Evolutionary conservation across 345 rosid genomes (phyloP).

Genomic region (Rhodamnia argentea): DNA sequence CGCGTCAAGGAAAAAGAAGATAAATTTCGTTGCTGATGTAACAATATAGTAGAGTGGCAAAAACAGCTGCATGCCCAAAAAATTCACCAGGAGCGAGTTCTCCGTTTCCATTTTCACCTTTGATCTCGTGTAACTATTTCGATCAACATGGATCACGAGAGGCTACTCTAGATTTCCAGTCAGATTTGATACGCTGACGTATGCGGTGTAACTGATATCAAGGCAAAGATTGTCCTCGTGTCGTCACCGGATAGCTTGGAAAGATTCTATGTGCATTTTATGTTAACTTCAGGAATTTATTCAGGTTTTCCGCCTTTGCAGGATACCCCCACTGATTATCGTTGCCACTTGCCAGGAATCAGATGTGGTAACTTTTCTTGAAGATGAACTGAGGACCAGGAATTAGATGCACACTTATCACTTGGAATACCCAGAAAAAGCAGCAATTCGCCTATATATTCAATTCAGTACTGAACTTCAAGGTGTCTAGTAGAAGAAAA

Average conservation of each 20-base stretch:
- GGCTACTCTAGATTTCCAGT: background rate
- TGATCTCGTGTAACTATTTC: background rate
- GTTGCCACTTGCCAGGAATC: background rate
- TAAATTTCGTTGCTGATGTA: background rate
- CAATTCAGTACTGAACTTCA: background rate
- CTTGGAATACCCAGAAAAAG: constrained; percentile 4
- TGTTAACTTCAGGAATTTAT: background rate
- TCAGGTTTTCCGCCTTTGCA: background rate
- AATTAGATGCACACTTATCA: constrained; percentile 23
- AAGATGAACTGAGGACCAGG: background rate
- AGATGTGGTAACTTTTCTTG: background rate
- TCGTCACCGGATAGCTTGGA: background rate
- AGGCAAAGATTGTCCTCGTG: background rate
- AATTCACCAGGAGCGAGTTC: background rate
- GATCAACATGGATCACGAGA: background rate
- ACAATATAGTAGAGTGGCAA: background rate
- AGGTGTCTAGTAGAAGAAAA: background rate
- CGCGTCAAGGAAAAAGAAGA: background rate
- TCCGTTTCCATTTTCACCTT: background rate
- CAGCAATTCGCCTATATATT: constrained; percentile 14
- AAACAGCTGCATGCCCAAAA: background rate
- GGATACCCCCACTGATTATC: background rate
- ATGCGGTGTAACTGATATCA: background rate
- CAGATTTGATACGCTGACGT: background rate
- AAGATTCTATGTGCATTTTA: background rate